These are phyloP conservation scores for Carpinus fangiana DNA, from an alignment of 306 rosid genomes.

Conservation along the genomic window DNA sequence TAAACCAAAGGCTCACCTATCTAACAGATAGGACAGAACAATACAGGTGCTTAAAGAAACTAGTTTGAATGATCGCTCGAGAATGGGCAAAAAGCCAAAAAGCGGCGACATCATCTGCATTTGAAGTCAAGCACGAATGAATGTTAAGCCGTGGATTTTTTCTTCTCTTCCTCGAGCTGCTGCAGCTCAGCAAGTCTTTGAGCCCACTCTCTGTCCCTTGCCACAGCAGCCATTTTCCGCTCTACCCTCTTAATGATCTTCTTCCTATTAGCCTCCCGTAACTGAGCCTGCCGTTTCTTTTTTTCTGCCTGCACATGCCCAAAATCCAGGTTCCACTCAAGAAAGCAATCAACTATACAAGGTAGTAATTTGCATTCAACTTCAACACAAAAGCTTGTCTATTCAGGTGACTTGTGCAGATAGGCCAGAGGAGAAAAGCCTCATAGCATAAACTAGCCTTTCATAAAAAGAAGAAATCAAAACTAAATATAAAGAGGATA, in stretches of 20 bases:
- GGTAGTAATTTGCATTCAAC: background rate
- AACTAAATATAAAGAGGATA: background rate
- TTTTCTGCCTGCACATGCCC: constrained; percentile 59
- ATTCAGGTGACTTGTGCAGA: background rate
- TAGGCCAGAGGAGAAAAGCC: background rate
- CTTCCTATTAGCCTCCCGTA: constrained; percentile 85
- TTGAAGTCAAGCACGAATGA: constrained; percentile 11
- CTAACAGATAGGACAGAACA: constrained; percentile 15
- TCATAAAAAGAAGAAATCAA: background rate
- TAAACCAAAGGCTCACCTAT: constrained; percentile 18
- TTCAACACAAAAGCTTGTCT: background rate
- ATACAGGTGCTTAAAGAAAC: background rate
- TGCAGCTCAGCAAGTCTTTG: constrained; percentile 69
- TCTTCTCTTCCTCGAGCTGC: constrained; percentile 69
- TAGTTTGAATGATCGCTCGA: constrained; percentile 9
- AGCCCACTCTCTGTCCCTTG: constrained; percentile 79
- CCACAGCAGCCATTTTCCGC: constrained; percentile 95
- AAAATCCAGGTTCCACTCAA: constrained; percentile 20
- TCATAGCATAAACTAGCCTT: background rate
- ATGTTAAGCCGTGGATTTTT: constrained; percentile 46
- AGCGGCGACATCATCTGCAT: constrained; percentile 4
- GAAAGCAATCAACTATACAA: constrained; percentile 4
- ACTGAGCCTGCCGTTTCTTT: constrained; percentile 68
- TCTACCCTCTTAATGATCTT: constrained; percentile 71
- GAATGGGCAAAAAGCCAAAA: constrained; percentile 14